Base-by-base conservation (phyloP, 129 eudicot genomes). In the Lactuca sativa region DNA sequence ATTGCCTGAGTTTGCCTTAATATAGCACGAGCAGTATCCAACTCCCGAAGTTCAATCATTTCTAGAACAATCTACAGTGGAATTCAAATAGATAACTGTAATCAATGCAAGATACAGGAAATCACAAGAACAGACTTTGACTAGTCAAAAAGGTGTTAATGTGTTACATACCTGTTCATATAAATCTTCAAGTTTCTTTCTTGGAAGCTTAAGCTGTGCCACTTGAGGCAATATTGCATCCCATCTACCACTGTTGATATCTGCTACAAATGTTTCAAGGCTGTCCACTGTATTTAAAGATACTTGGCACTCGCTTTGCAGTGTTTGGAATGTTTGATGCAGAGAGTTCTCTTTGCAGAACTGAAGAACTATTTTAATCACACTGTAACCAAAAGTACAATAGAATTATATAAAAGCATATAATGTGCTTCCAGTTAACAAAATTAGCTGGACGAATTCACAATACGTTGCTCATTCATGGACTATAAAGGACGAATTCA, bases 21-120 rank as follows among this genome's bases (percentile, higher is more conserved):
- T 59, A 95, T 87, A 51, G 99, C 96, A 80, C 99, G 95, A 14
- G 99, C 97, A 7, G 99, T 95, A 57, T 95, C 99, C 83, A 90
- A 67, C 74, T 95, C 99, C 49, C 99, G 89, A 56, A 95, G 96
- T 78, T 95, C 99, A 86, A 95, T 95, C 99, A 95, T 95, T 83
- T 95, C 99, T 14, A 95, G 73, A 72, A 95, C 99, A 77, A 95
- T 95, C 99, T 95, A 71, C 16, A 70, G 64, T 13, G 69, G 53
- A 60, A 64, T 33, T 56, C 31, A 49, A 2, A 63, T 52, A 58
- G 17, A 49, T 30, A 38, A 56, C 33, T 31, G 16, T 67, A 60
- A 71, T 69, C 14, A 73, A 77, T 57, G 37, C 66, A 60, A 37
- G 2, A 32, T 32, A 63, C 15, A n/a, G n/a, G 17, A 62, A 37